phyloP scores from a whole-genome alignment of 257 asterid genomes.

The Sherardia arvensis region DNA sequence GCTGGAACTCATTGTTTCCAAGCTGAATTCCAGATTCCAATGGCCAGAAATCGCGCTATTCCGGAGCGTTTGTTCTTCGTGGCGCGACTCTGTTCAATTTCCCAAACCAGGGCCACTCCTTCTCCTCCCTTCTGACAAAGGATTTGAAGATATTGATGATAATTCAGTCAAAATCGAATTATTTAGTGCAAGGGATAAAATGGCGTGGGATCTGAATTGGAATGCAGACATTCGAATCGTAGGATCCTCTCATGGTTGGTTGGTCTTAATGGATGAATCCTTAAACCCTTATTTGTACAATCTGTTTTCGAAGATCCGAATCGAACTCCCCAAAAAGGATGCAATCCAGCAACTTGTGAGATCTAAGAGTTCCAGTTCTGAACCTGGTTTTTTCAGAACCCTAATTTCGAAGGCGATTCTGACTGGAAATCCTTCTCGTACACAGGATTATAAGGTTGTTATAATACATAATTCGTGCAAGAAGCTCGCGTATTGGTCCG shows the following conservation, averaged over 20 bases:
- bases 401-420: slow-evolving; percentile 1
- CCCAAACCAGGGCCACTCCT: slow-evolving; percentile 9
- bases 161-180: not conserved
- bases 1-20: not conserved
- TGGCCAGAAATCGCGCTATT: not conserved
- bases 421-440: not conserved
- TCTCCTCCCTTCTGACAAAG: not conserved
- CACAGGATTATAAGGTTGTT: not conserved
- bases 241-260: slow-evolving; percentile 12
- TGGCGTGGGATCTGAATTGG: not conserved
- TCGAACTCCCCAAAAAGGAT: not conserved
- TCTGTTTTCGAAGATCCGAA: not conserved
- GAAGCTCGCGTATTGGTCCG: not conserved
- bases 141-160: not conserved
- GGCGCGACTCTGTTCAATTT: not conserved
- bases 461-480: not conserved
- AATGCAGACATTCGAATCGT: not conserved
- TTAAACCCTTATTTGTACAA: not conserved
- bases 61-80: not conserved
- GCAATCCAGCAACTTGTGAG: not conserved
- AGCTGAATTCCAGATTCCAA: not conserved
- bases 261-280: not conserved
- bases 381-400: not conserved
- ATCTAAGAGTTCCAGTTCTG: too few species aligned
- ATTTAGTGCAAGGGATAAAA: not conserved